A percentile compares a stretch with the other conserved stretches of the same genome.
These are phyloP conservation scores for Ganoderma sinense DNA, from an alignment of 1,284 basidiomycete genomes.

Conservation along the genomic window DNA sequence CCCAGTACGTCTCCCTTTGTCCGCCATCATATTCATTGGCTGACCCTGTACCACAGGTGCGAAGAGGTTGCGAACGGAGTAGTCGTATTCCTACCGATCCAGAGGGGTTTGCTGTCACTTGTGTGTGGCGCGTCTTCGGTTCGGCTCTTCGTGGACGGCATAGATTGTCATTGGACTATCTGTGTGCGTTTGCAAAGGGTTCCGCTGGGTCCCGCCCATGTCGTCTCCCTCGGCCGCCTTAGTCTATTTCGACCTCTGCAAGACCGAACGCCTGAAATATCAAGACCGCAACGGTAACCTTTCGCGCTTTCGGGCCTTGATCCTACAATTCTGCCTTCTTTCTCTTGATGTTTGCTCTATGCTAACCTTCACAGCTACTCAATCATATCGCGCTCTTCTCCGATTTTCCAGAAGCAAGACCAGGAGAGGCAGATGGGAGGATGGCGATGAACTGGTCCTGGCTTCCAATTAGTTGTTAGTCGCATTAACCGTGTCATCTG, in stretches of 20 bases:
- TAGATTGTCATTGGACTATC: neutral
- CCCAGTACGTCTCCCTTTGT: slow-evolving; percentile 49
- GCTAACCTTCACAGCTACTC: slow-evolving; percentile 9
- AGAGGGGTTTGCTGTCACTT: neutral
- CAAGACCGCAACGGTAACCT: neutral
- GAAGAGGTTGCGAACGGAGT: slow-evolving; percentile 26
- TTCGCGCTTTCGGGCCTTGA: neutral
- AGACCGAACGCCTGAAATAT: neutral
- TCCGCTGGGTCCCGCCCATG: neutral
- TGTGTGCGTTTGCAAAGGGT: neutral
- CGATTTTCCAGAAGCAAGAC: neutral
- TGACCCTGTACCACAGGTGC: slow-evolving; percentile 12
- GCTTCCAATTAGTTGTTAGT: neutral
- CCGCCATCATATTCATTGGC: neutral
- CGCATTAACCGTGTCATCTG: neutral
- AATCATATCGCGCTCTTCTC: neutral
- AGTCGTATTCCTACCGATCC: neutral
- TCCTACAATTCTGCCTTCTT: neutral
- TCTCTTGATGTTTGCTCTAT: neutral
- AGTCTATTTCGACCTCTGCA: neutral
- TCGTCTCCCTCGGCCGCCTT: neutral
- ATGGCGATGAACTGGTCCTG: neutral
- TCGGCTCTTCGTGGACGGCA: neutral
- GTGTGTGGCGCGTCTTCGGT: neutral
- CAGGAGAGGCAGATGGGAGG: neutral